A percentile compares a stretch with the other conserved stretches of the same genome.
phyloP scores from a whole-genome alignment of 345 rosid genomes.

The Tarenaya hassleriana region DNA sequence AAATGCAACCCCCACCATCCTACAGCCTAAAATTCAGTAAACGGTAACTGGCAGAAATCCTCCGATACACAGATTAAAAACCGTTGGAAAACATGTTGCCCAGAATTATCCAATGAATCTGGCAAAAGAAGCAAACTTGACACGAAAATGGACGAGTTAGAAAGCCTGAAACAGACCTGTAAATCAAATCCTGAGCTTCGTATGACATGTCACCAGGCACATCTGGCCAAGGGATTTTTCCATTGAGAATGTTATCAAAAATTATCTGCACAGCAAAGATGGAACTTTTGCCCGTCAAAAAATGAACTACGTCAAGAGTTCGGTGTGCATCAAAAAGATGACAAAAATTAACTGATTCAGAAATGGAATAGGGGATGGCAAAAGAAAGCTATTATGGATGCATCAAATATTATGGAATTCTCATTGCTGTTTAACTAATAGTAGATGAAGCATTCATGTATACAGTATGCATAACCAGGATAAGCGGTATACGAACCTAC shows the following conservation, averaged over 20 bases:
- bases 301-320: slow-evolving; percentile 1
- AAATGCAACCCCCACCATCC: too few relatives aligned
- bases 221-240: slow-evolving; percentile 73
- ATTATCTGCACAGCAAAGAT: slow-evolving; percentile 45
- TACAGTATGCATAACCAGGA: background rate
- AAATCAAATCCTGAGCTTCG: slow-evolving; percentile 76
- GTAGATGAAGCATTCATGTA: slow-evolving; percentile 4
- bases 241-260: slow-evolving; percentile 72
- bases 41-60: too few relatives aligned
- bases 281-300: background rate
- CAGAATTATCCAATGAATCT: background rate
- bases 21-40: too few relatives aligned
- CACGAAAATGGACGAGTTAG: background rate
- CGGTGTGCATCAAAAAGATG: background rate
- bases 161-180: slow-evolving; percentile 41
- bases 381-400: background rate
- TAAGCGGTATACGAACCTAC: slow-evolving; percentile 5
- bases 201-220: slow-evolving; percentile 60
- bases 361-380: slow-evolving; percentile 6
- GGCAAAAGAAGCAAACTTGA: background rate
- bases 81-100: background rate
- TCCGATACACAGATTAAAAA: too few relatives aligned
- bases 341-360: background rate
- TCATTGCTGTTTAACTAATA: background rate
- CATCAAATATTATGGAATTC: slow-evolving; percentile 14